These are phyloP conservation scores for Penicillium nordicum DNA, from an alignment of 2,329 filamentous ascomycete genomes.

Conservation along the genomic window DNA sequence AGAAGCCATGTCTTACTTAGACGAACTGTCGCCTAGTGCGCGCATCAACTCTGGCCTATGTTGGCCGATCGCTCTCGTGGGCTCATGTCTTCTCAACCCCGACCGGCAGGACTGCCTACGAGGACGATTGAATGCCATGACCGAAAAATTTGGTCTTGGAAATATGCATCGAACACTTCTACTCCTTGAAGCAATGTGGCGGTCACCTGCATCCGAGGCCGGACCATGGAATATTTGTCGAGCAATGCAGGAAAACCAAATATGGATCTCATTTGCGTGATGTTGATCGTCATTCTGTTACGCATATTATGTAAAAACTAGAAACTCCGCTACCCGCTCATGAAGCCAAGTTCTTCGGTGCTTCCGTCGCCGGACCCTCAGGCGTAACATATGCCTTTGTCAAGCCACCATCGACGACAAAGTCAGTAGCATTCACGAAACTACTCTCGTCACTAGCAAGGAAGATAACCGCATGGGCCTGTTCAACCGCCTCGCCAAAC, in stretches of 20 bases:
- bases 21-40: conserved; percentile 23
- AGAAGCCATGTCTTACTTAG: conserved; percentile 28
- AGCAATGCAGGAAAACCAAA: conserved; percentile 47
- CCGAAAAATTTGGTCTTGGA: conserved; percentile 41
- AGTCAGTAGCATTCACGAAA: conserved; percentile 87
- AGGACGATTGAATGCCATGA: conserved; percentile 27
- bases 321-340: conserved; percentile 5
- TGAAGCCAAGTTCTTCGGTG: conserved; percentile 49
- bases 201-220: conserved; percentile 29
- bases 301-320: conserved; percentile 13
- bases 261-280: conserved; percentile 51
- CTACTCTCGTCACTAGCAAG: conserved; percentile 82
- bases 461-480: conserved; percentile 85
- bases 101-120: conserved; percentile 30
- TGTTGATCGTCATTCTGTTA: conserved; percentile 1
- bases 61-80: conserved; percentile 33
- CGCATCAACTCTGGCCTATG: conserved; percentile 37
- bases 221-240: conserved; percentile 47
- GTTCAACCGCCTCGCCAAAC: conserved; percentile 90
- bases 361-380: conserved; percentile 54
- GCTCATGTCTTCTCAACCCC: conserved; percentile 23
- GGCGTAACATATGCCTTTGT: conserved; percentile 75
- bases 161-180: conserved; percentile 47
- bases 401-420: conserved; percentile 94
- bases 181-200: conserved; percentile 46